Conservation (phyloP, 2,329 filamentous ascomycete species). For the Verticillium nonalfalfae region DNA sequence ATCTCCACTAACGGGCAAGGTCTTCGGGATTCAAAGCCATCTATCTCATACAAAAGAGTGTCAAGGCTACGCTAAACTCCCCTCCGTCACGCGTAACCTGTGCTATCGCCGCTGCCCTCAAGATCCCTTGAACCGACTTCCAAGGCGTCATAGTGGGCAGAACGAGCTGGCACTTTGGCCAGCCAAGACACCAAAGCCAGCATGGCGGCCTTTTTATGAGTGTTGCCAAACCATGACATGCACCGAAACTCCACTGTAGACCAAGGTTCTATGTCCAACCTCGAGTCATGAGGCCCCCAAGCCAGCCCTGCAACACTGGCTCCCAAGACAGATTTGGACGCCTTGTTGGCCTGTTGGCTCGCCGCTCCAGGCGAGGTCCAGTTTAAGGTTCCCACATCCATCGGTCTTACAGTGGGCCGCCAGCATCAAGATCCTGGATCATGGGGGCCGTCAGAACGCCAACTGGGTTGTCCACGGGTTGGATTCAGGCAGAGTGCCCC, state of each 20-base stretch:
- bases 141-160: neutral
- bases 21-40: neutral
- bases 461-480: neutral
- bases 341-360: neutral
- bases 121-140: neutral
- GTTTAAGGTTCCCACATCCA: neutral
- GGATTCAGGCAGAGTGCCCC: neutral
- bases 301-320: neutral
- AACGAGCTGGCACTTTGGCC: neutral
- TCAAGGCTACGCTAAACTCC: neutral
- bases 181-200: neutral
- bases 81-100: neutral
- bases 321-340: neutral
- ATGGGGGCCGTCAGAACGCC: neutral
- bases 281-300: neutral
- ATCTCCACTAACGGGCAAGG: neutral
- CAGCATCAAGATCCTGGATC: neutral
- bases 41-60: too few relatives aligned
- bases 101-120: neutral
- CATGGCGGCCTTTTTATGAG: neutral
- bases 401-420: neutral
- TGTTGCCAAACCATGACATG: neutral
- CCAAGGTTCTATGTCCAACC: neutral
- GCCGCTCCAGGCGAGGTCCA: neutral
- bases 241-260: neutral